Conservation (phyloP, 1,284 basidiomycete genomes). For the Naganishia sp. region DNA sequence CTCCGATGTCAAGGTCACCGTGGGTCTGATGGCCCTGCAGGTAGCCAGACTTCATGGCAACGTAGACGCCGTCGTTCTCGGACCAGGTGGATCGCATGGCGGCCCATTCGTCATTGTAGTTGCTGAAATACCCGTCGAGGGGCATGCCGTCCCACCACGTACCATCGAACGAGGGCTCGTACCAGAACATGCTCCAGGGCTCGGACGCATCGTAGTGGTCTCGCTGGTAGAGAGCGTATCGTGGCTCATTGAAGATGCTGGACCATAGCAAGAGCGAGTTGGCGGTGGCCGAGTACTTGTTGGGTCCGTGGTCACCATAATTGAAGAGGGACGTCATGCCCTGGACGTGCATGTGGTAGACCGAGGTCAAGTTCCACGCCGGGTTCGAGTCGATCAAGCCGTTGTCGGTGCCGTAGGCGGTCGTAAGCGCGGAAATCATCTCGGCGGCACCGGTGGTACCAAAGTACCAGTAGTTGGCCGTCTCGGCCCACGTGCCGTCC, state of each 20-base stretch:
- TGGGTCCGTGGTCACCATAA: slow-evolving; percentile 91
- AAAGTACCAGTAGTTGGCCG: slow-evolving; percentile 95
- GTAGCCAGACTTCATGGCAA: slow-evolving; percentile 83
- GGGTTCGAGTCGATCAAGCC: slow-evolving; percentile 70
- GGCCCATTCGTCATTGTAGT: slow-evolving; percentile 73
- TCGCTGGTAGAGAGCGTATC: slow-evolving; percentile 85
- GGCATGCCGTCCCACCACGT: slow-evolving; percentile 87
- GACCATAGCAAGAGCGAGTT: slow-evolving; percentile 65
- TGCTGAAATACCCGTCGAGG: slow-evolving; percentile 80
- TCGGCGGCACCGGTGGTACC: slow-evolving; percentile 92
- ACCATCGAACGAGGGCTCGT: slow-evolving; percentile 76
- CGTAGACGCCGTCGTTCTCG: slow-evolving; percentile 75
- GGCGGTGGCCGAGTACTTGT: slow-evolving; percentile 68
- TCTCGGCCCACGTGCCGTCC: slow-evolving; percentile 95
- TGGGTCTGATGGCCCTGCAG: slow-evolving; percentile 82
- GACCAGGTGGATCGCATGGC: slow-evolving; percentile 93
- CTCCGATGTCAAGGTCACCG: slow-evolving; percentile 87
- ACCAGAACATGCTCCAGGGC: slow-evolving; percentile 98
- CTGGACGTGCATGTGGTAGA: slow-evolving; percentile 86
- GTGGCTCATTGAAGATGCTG: slow-evolving; percentile 66
- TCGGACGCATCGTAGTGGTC: slow-evolving; percentile 86
- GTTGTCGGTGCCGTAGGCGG: slow-evolving; percentile 82
- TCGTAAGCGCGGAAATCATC: slow-evolving; percentile 76
- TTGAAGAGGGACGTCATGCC: slow-evolving; percentile 87
- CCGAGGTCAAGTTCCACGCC: slow-evolving; percentile 71